These are phyloP conservation scores for Dictyostelium purpureum DNA, from an alignment of 78 protist species.

Conservation along the genomic window DNA sequence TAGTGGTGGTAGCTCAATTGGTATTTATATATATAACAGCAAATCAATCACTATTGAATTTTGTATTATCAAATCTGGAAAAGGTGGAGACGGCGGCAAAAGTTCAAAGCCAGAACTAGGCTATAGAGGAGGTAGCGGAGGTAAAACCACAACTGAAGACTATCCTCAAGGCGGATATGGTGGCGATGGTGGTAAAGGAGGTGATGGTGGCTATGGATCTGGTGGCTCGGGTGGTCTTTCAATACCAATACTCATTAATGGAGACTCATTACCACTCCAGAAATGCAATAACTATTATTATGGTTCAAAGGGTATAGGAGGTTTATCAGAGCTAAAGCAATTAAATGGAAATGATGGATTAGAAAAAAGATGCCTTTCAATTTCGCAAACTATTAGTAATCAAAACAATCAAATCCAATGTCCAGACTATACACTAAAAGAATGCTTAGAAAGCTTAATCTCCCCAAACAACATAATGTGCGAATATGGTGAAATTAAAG, in stretches of 20 bases:
- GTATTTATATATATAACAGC: neutral
- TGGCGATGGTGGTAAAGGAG: neutral
- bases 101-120: neutral
- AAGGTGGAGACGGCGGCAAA: constrained; percentile 32
- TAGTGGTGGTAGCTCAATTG: constrained; percentile 25
- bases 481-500: constrained; percentile 29
- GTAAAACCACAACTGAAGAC: neutral
- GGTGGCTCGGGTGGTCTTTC: neutral
- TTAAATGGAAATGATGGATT: constrained; percentile 2
- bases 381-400: neutral
- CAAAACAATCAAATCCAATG: no score
- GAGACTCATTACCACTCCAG: neutral
- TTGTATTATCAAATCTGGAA: neutral
- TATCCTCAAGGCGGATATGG: neutral
- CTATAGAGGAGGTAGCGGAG: constrained; percentile 2
- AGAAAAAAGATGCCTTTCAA: neutral
- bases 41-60: neutral
- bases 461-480: neutral
- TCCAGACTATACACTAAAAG: no score
- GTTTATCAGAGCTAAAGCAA: neutral
- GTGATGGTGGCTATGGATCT: neutral
- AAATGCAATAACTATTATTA: neutral
- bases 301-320: neutral
- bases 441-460: no score
- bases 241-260: neutral